Base-by-base conservation (phyloP, 805 yeast species). In the Ogataea allantospora region DNA sequence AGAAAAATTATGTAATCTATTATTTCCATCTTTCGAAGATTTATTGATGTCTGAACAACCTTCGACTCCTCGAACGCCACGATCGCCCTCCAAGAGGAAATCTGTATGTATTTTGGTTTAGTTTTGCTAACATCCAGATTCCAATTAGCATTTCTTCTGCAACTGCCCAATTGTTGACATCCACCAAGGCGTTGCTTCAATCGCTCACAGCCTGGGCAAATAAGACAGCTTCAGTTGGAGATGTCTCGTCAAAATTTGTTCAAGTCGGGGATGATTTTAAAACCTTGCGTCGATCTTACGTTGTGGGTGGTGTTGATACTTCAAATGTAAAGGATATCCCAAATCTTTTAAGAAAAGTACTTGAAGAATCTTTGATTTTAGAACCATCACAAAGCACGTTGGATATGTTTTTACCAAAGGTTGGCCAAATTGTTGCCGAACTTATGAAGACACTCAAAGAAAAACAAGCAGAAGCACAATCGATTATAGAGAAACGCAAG, bases 321-420 rank as follows among this genome's bases (percentile, higher is more conserved):
- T 67, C 80, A 9, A 96, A 88, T 56, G 66, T 93, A 18, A 93
- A 95, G 1, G 96, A 91, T 54, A 96, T 93, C 2, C 98, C 99
- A 0, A 80, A 75, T 42, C 77, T 82, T 10, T 66, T 93, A 23
- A 70, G 99, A 36, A 70, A 72, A 5, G 86, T 93, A 2, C 63
- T 93, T 29, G 99, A 93, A 54, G 80, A 80, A 33, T 95, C 98
- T 0, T 66, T 93, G 5, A 78, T 95, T 38, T 88, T 85, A 50
- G 77, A 80, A 8, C 95, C 96, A 0, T 80, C 93, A 3, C 95
- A 85, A 51, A 85, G 78, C 37, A 83, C 83, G 27, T 67, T 89
- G 39, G 96, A 89, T 47, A 61, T 72, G 45, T 91, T 82, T 56
- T 67, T 88, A 29, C 98, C 98, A 0, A 75, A 76, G 40, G 88